Evolutionary conservation across 805 yeast genomes (phyloP), one percentile per base, ranked within the genome.

Genomic region (Zygosaccharomyces bailii): DNA sequence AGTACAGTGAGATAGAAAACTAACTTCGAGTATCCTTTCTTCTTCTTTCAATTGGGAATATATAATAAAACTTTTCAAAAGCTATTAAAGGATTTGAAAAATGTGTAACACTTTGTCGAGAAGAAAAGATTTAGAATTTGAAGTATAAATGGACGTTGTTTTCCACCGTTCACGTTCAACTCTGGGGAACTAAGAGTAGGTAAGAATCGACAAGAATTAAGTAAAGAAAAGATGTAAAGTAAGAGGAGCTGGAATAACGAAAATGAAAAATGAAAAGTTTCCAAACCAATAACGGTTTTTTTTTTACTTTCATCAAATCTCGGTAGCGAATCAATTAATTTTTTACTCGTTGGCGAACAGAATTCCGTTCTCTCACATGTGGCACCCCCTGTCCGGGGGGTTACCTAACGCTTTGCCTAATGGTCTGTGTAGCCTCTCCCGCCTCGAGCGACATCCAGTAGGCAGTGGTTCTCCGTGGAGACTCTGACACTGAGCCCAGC

Each of bases 291-390:
- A 27, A 16, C 5, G 25, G 25, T 21, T 21, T 21, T 21, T 21
- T 21, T 21, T 21, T 21, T 21, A 5, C 30, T 16, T 25, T 38
- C 21, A 17, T 38, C 32, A 39, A 39, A 39, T 39, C 48, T 39
- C 44, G 48, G 42, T 41, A 42, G 42, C 45, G 45, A 45, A 45
- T 27, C 31, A 27, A 27, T 27, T 27, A 27, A 27, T 27, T 27
- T 24, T 27, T n/a, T 27, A 27, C 13, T 27, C 31, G 31, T 27
- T 27, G 31, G 8, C 31, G 31, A 27, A n/a, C 31, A 27, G 13
- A 27, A 27, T 27, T 27, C 13, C 14, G 31, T 27, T 10, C 30
- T 27, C 31, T 8, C 14, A n/a, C 14, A n/a, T 5, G 14, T 10
- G 6, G 30, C 30, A 13, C 14, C 31, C 31, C 31, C 31, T 27